Base-by-base conservation (phyloP, 192 early-diverging fungal genomes). In the Diversispora epigaea region DNA sequence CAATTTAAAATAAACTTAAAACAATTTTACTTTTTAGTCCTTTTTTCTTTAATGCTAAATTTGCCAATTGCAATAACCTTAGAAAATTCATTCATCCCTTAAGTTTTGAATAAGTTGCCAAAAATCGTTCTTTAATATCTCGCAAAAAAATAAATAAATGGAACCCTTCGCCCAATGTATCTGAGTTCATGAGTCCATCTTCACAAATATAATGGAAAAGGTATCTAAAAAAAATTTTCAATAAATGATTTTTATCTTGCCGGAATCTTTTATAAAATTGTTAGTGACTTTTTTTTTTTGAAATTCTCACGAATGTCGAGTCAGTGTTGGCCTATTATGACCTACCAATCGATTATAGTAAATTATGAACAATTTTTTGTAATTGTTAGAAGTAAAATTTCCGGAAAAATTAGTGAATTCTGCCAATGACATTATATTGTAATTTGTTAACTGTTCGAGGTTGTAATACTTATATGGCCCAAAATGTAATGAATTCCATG, bases 61-160 rank as follows among this genome's bases (percentile, higher is more conserved):
- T 54, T 79, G 91, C 94, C 94, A 97, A 94, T 79, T 91, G 90
- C 22, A 80, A 97, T 86, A 0, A 87, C 85, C 55, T 88, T 89
- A 4, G 92, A 87, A 73, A 94, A 97, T 82, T 94, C 91, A 73
- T 92, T 90, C 64, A 95, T 83, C 0, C 90, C 92, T 79, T 94
- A 92, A 17, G 91, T 22, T 81, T 86, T 4, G 89, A 85, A 64
- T 87, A 89, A 12, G 83, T 83, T 3, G 80, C 67, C 41, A 85
- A 76, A 74, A 95, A 95, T 43, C 79, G 78, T 41, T 86, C 80
- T 69, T 88, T 89, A 61, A 93, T 85, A 79, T 96, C 94, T 76
- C 94, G 90, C 22, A 97, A 84, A 80, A 97, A n/a, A n/a, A n/a
- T n/a, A 96, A 3, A 91, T 88, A 84, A 97, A 97, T 10, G 95